Conservation (phyloP, 1,284 basidiomycete species). For the Sanghuangporus sanghuang region DNA sequence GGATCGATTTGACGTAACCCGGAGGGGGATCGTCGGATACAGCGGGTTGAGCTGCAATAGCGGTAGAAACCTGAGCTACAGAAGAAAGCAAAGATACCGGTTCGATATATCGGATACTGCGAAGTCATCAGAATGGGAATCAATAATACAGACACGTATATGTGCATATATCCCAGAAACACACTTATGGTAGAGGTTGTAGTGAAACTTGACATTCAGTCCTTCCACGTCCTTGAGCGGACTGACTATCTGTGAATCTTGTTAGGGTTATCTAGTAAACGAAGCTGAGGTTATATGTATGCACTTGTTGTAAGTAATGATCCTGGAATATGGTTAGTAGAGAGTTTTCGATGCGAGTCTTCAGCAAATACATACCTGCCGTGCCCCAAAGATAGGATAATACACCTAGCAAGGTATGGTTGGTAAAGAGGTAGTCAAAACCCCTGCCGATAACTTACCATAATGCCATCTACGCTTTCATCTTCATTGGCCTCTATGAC, state of each 20-base stretch:
- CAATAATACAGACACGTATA: slow-evolving; percentile 2
- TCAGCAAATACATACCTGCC: slow-evolving; percentile 53
- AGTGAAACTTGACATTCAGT: slow-evolving; percentile 92
- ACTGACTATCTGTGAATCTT: slow-evolving; percentile 68
- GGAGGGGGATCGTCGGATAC: slow-evolving; percentile 64
- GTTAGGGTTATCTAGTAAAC: background rate
- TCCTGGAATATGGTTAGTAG: slow-evolving; percentile 50
- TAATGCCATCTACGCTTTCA: slow-evolving; percentile 84
- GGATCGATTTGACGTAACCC: slow-evolving; percentile 87
- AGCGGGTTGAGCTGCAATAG: slow-evolving; percentile 27
- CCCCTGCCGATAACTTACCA: slow-evolving; percentile 53
- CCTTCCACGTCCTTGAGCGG: slow-evolving; percentile 98
- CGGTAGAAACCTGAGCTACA: slow-evolving; percentile 26
- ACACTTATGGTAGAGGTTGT: slow-evolving; percentile 95
- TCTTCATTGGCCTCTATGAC: slow-evolving; percentile 95
- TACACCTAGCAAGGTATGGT: slow-evolving; percentile 58
- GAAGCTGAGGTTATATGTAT: slow-evolving; percentile 2
- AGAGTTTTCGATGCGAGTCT: slow-evolving; percentile 15
- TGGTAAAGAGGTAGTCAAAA: background rate
- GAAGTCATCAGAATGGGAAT: background rate
- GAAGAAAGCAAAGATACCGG: slow-evolving; percentile 54
- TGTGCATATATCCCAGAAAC: slow-evolving; percentile 22
- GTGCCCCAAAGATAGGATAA: slow-evolving; percentile 85
- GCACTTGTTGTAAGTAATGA: slow-evolving; percentile 89
- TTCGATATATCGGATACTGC: slow-evolving; percentile 72